Evolutionary conservation across 2,329 filamentous ascomycete species (phyloP), one percentile per base, ranked within the genome.

Genomic region (Sphaerulina vaccinii): DNA sequence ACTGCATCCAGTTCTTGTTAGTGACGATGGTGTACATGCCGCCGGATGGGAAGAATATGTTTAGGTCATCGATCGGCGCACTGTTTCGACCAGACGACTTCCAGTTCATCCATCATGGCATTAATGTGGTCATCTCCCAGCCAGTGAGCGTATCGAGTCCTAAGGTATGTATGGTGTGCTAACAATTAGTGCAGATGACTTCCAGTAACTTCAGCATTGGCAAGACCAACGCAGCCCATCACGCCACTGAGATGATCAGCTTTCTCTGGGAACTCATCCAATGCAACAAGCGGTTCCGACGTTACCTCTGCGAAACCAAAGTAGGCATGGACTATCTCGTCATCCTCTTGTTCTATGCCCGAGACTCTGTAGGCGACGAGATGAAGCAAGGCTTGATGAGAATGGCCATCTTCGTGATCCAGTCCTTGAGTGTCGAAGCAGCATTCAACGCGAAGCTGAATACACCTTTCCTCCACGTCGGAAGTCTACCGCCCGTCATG

Each of bases 201-300:
- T 86, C 82, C 83, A 9, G 92, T 91, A 1, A 50, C 10, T 96
- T 96, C 68, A 82, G 96, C 1, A 90, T 92, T 0, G 89, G 90
- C 3, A 86, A 86, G 33, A 89, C 95, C 63, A 82, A 86, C 41
- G 82, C 87, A 0, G 77, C 89, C 46, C 89, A 88, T 65, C 95
- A 92, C 79, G 90, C 91, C 0, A 91, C 93, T 1, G 93, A 99
- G 71, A 95, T 95, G 75, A 85, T 97, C 49, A 93, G 96, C 81
- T 79, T 99, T 2, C 96, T 97, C 67, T 99, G 93, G 93, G 93
- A 99, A 74, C 84, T 90, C 32, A 83, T 93, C 3, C 93, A 99
- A 71, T 96, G 92, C 79, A 99, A 99, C 73, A 97, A 96, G 73
- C 82, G 92, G 53, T 99, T 99, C 73, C 82, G 93, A 24, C 90